These are phyloP conservation scores for Saccharomyces hybrid DNA, from an alignment of 1,139 yeast genomes.

Conservation along the genomic window DNA sequence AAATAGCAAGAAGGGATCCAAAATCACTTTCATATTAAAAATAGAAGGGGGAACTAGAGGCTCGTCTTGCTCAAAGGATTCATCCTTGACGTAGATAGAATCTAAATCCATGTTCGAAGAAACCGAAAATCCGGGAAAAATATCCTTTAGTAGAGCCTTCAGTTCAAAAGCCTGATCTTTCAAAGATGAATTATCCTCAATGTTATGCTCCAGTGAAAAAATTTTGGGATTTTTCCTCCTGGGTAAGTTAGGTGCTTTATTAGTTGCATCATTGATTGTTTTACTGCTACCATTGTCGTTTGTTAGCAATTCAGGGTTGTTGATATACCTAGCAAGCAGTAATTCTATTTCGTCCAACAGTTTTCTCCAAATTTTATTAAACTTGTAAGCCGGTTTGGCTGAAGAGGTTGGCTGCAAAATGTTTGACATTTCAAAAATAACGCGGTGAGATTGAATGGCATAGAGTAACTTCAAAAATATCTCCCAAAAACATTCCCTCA, in stretches of 20 bases:
- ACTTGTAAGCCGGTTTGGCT: conserved; percentile 33
- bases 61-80: conserved; percentile 50
- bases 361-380: conserved; percentile 50
- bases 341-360: conserved; percentile 52
- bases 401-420: conserved; percentile 29
- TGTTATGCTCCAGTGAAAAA: conserved; percentile 35
- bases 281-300: conserved; percentile 4
- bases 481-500: conserved; percentile 64
- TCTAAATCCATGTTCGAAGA: conserved; percentile 30
- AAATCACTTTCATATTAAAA: conserved; percentile 72
- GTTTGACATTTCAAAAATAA: conserved; percentile 50
- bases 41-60: conserved; percentile 66
- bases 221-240: conserved; percentile 28
- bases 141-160: conserved; percentile 43
- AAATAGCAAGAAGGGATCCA: conserved; percentile 46
- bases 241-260: conserved; percentile 11
- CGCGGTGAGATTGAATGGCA: conserved; percentile 64
- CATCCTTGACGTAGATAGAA: conserved; percentile 55
- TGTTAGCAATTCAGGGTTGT: conserved; percentile 12
- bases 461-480: conserved; percentile 56
- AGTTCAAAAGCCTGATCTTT: conserved; percentile 40
- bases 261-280: conserved; percentile 3
- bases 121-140: conserved; percentile 56
- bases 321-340: conserved; percentile 30
- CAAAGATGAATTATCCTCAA: conserved; percentile 28